Evolutionary conservation across 306 rosid genomes (phyloP), one percentile per base, ranked within the genome.

Genomic region (Dicorynia guianensis): DNA sequence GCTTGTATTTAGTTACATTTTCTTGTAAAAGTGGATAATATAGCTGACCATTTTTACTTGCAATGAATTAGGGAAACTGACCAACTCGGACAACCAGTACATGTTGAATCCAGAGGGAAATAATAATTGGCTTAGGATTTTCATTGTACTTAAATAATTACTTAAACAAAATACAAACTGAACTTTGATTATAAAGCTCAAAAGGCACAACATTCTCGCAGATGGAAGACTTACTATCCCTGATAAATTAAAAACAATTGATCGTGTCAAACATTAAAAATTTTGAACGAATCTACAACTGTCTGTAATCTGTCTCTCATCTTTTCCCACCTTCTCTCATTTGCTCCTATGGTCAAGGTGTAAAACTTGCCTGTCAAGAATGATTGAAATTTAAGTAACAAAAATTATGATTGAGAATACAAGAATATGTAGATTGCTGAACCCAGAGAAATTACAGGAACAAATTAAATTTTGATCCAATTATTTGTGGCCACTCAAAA

Each of bases 251-350:
- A 35, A 38, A 44, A 25, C 3, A 17, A 62, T 11, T 11, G 61
- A 59, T 25, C 30, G 52, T 18, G 62, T 93, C 81, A 89, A 55
- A 84, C 92, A 35, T 79, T 80, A 77, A 83, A 85, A 81, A 86
- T 75, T 74, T 87, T 81, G 90, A 96, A 96, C 75, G 99, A 96
- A 6, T 93, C 99, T 3, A 89, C 8, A 4, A 96, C 69, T 1
- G 87, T 88, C 47, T 82, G 94, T 84, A 96, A 42, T 63, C 88
- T 92, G 61, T 96, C 98, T 84, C 90, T 90, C 96, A 96, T 93
- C 83, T 96, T 96, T 14, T 72, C 91, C 99, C 99, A 96, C 81
- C 99, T 86, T 79, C 99, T 92, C 85, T 96, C 91, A 68, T 93
- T 93, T 43, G 96, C 88, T 71, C 99, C 98, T 0, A 96, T 96